Conservation (phyloP, 1,139 yeast species). For the Pichia sp. region DNA sequence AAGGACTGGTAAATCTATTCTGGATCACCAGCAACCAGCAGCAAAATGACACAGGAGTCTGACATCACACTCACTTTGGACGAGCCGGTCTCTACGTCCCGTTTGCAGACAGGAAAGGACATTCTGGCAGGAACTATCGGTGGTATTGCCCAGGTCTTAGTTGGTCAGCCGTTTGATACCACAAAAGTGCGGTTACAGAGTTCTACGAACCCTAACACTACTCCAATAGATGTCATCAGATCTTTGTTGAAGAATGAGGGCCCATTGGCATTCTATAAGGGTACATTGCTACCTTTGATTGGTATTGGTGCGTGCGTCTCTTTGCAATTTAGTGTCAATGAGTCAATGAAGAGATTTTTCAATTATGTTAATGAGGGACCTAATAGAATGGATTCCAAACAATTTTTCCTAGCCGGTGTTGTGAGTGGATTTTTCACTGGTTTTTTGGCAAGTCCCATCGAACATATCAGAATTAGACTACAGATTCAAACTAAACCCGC, state of each 20-base stretch:
- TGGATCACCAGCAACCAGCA: no score
- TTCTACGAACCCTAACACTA: slow-evolving; percentile 60
- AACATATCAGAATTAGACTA: slow-evolving; percentile 82
- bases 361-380: slow-evolving; percentile 26
- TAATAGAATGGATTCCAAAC: slow-evolving; percentile 30
- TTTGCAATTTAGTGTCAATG: slow-evolving; percentile 84
- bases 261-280: slow-evolving; percentile 51
- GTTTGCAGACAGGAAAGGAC: slow-evolving; percentile 64
- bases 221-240: slow-evolving; percentile 66
- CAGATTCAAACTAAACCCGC: slow-evolving; percentile 59
- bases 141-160: slow-evolving; percentile 88
- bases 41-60: slow-evolving; percentile 35
- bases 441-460: slow-evolving; percentile 83
- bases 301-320: slow-evolving; percentile 90
- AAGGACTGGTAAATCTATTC: no score
- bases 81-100: slow-evolving; percentile 13
- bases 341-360: slow-evolving; percentile 80
- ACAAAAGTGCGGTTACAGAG: slow-evolving; percentile 88
- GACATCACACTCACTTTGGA: slow-evolving; percentile 29
- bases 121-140: slow-evolving; percentile 88
- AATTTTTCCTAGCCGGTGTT: slow-evolving; percentile 74
- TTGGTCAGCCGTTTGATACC: slow-evolving; percentile 96
- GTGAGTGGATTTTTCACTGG: slow-evolving; percentile 90
- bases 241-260: slow-evolving; percentile 72
- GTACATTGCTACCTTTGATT: slow-evolving; percentile 55